Evolutionary conservation across 1,139 yeast species (phyloP).

Genomic region (Saccharomycopsis hybrid): DNA sequence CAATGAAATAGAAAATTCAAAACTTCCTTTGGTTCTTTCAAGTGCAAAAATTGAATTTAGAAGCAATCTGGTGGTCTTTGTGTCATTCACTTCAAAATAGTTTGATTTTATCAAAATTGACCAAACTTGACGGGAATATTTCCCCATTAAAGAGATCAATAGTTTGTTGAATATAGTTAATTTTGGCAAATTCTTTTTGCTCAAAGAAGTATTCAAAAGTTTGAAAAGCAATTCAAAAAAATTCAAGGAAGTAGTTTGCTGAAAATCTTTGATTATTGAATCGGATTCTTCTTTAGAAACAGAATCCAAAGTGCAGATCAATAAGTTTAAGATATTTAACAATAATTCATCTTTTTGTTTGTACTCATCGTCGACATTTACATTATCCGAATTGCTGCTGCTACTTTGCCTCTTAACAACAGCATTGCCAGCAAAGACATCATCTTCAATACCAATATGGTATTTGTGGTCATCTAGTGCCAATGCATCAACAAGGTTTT

Average conservation of each 20-base stretch:
- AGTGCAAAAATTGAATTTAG: slow-evolving; percentile 60
- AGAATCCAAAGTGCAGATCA: slow-evolving; percentile 44
- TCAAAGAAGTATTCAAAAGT: slow-evolving; percentile 54
- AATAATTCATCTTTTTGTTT: slow-evolving; percentile 34
- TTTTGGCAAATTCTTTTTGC: slow-evolving; percentile 40
- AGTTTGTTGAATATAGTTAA: slow-evolving; percentile 46
- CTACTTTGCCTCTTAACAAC: slow-evolving; percentile 13
- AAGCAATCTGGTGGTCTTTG: slow-evolving; percentile 40
- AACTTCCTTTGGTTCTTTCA: slow-evolving; percentile 67
- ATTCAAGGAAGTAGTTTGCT: slow-evolving; percentile 37
- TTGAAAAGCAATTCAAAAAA: slow-evolving; percentile 61
- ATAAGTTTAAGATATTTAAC: slow-evolving; percentile 44
- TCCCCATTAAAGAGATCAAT: slow-evolving; percentile 40
- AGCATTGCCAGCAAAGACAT: slow-evolving; percentile 25
- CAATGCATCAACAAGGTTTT: slow-evolving; percentile 44
- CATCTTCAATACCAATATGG: background rate
- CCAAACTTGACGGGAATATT: slow-evolving; percentile 66
- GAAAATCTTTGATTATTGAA: slow-evolving; percentile 44
- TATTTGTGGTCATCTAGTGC: background rate
- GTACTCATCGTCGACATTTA: slow-evolving; percentile 26
- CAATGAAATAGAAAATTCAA: slow-evolving; percentile 54
- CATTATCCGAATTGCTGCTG: slow-evolving; percentile 18
- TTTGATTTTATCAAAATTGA: slow-evolving; percentile 64
- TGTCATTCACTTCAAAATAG: slow-evolving; percentile 57
- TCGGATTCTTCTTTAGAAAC: slow-evolving; percentile 37